Evolutionary conservation across 768 basidiomycete species (phyloP), one percentile per base, ranked within the genome.

Genomic region (Serendipita vermifera): DNA sequence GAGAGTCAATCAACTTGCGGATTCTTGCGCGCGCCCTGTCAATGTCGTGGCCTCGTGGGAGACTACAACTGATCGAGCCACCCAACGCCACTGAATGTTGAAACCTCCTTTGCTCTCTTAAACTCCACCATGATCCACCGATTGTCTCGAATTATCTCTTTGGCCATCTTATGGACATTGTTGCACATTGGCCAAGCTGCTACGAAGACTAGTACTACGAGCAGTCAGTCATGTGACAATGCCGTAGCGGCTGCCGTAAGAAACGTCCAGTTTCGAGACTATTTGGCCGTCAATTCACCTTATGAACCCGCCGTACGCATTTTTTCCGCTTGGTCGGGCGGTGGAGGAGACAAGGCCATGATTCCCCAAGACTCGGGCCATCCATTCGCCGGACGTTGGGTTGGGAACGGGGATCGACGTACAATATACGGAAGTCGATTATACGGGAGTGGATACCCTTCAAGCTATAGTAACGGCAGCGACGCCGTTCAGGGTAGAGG

Each of bases 381-480:
- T 5, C 56, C 56, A 17, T 57, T 57, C 33, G 46, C 41, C 3
- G 56, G 56, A n/a, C 41, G 56, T 14, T 26, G 15, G 32, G 48
- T 51, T 46, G 56, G 48, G 14, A 46, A 46, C 13, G 46, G 46
- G 24, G 22, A 26, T 51, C 46, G 46, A 24, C 9, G 46, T 5
- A 26, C 20, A 7, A 51, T 57, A 6, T 35, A 48, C n/a, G 56
- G 56, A 3, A 22, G 31, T 29, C 14, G 56, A 24, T 48, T 46
- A 4, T 41, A 48, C 20, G 56, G 56, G 43, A 57, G 56, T 32
- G 56, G 56, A 33, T 57, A 57, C 31, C 41, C 56, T n/a, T 57
- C 48, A 29, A 46, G 56, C 27, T 22, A 22, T 9, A 7, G 15
- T 7, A 38, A 51, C 27, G 46, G n/a, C n/a, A 51, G 13, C 46